These are phyloP conservation scores for Colletotrichum euphorbiae DNA, from an alignment of 2,329 filamentous ascomycete species.

Conservation along the genomic window DNA sequence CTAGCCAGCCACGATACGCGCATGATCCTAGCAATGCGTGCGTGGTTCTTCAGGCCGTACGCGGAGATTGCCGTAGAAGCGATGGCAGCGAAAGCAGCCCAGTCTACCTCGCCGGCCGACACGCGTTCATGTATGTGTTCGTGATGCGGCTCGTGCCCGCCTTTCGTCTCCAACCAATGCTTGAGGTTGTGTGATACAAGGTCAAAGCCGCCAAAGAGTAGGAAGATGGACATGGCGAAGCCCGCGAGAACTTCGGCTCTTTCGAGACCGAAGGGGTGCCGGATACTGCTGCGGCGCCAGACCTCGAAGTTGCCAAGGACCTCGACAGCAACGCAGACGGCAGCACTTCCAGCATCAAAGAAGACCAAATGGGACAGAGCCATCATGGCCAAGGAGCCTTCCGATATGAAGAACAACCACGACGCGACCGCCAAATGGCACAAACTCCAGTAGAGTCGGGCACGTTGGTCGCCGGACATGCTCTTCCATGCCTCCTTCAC, in stretches of 20 bases:
- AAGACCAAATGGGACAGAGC: conserved; percentile 93
- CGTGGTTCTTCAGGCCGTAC: conserved; percentile 88
- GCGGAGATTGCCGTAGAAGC: conserved; percentile 86
- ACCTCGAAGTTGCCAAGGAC: conserved; percentile 97
- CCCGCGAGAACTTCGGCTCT: conserved; percentile 93
- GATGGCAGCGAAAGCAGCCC: conserved; percentile 85
- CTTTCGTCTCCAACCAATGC: conserved; percentile 82
- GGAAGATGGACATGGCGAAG: conserved; percentile 94
- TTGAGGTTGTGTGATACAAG: conserved; percentile 94
- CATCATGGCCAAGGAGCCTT: conserved; percentile 89
- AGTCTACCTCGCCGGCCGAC: conserved; percentile 80
- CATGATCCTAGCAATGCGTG: conserved; percentile 92
- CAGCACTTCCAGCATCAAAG: conserved; percentile 93
- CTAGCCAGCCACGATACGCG: conserved; percentile 84
- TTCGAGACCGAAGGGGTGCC: conserved; percentile 93
- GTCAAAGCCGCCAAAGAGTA: conserved; percentile 98
- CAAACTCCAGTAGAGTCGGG: conserved; percentile 87
- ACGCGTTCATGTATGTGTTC: conserved; percentile 74
- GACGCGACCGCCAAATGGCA: conserved; percentile 87
- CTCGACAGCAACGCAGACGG: conserved; percentile 91
- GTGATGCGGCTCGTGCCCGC: conserved; percentile 80
- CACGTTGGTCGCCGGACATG: conserved; percentile 89
- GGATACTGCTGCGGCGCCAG: conserved; percentile 91
- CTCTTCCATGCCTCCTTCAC: conserved; percentile 87
- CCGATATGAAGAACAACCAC: conserved; percentile 86